Conservation (phyloP, 192 early-diverging fungal species). For the Coemansia guatemalensis region DNA sequence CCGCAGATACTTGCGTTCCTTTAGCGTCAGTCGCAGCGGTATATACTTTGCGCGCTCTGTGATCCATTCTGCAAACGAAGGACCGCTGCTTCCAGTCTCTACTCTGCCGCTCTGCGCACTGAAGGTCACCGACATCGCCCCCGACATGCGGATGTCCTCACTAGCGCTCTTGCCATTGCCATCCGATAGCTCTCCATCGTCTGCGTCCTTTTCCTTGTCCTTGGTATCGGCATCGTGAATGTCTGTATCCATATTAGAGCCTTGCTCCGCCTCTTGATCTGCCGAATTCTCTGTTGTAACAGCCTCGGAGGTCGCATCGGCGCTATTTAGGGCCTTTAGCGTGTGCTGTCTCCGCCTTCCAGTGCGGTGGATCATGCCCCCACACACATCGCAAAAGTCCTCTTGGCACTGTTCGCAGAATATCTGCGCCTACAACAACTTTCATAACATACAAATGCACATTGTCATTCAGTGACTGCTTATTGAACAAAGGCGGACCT, state of each 20-base stretch:
- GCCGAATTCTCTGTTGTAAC: not conserved
- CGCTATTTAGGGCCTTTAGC: constrained; percentile 37
- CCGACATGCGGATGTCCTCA: constrained; percentile 16
- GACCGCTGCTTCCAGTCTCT: constrained; percentile 45
- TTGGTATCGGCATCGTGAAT: not conserved
- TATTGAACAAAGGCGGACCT: not conserved
- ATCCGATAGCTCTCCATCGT: not conserved
- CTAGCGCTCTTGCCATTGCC: not conserved
- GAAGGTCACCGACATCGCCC: constrained; percentile 50
- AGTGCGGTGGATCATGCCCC: constrained; percentile 80
- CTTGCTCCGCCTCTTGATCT: constrained; percentile 3
- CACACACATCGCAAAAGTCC: constrained; percentile 92
- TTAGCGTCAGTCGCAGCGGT: constrained; percentile 84
- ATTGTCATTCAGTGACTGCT: not conserved
- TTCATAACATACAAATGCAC: no score
- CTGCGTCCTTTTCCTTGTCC: not conserved
- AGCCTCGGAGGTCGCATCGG: constrained; percentile 13
- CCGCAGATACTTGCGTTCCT: constrained; percentile 91
- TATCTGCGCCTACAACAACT: constrained; percentile 30
- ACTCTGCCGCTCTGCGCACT: constrained; percentile 37
- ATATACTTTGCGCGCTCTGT: constrained; percentile 88
- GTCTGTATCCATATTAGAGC: constrained; percentile 1
- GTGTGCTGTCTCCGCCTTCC: constrained; percentile 66
- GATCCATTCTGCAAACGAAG: constrained; percentile 78
- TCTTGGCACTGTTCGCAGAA: constrained; percentile 83